Percentiles rank a stretch among this genome's conserved stretches.
phyloP scores from a whole-genome alignment of 1,139 yeast genomes.

The Lodderomyces beijingensis region DNA sequence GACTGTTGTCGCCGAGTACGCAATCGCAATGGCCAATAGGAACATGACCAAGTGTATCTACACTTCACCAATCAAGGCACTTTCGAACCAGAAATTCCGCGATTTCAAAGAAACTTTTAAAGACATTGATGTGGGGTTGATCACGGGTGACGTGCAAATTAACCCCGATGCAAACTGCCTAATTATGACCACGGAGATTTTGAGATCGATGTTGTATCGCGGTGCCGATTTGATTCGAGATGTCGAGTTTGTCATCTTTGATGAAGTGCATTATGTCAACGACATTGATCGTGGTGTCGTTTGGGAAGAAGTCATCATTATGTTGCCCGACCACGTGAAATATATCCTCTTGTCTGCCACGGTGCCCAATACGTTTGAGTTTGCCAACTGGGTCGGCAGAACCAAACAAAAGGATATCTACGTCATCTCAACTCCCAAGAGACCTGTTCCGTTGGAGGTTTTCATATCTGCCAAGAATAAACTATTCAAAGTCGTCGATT shows the following conservation, averaged over 20 bases:
- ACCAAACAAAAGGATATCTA: constrained; percentile 94
- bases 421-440: constrained; percentile 90
- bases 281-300: constrained; percentile 98
- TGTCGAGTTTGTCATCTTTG: constrained; percentile 95
- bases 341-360: constrained; percentile 89
- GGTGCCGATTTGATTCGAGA: constrained; percentile 96
- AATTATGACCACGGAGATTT: constrained; percentile 96
- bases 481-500: constrained; percentile 68
- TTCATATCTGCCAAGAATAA: constrained; percentile 71
- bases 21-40: constrained; percentile 87
- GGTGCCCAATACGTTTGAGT: constrained; percentile 94
- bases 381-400: constrained; percentile 98
- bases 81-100: constrained; percentile 90
- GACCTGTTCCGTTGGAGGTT: constrained; percentile 93
- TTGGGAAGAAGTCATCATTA: constrained; percentile 97
- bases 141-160: constrained; percentile 97
- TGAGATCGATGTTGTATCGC: constrained; percentile 90
- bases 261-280: constrained; percentile 95
- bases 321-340: constrained; percentile 94
- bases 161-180: constrained; percentile 96
- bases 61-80: constrained; percentile 90
- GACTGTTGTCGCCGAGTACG: constrained; percentile 90
- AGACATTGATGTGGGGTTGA: constrained; percentile 83
- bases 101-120: constrained; percentile 81
- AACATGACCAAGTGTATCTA: constrained; percentile 90